These are phyloP conservation scores for Coemansia biformis DNA, from an alignment of 192 early-diverging fungal genomes.

Conservation along the genomic window DNA sequence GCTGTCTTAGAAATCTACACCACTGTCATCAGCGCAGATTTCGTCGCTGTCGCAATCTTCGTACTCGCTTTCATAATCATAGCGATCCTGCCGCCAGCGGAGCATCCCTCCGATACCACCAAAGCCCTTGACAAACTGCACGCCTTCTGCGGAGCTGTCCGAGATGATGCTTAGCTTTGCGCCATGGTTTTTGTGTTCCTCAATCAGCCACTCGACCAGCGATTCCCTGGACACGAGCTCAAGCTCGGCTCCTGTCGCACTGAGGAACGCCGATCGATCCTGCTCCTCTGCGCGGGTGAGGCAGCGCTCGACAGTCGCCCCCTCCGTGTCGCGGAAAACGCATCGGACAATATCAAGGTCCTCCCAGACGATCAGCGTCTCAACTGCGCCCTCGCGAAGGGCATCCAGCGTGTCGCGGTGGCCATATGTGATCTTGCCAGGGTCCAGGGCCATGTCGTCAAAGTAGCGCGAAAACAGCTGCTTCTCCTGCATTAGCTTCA, in stretches of 20 bases:
- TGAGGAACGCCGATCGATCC: conserved; percentile 61
- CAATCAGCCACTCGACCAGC: conserved; percentile 91
- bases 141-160: conserved; percentile 88
- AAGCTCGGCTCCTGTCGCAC: conserved; percentile 61
- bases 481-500: conserved; percentile 96
- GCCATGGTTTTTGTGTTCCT: conserved; percentile 92
- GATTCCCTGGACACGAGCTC: conserved; percentile 73
- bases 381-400: conserved; percentile 87
- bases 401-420: conserved; percentile 91
- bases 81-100: conserved; percentile 79
- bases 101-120: conserved; percentile 91
- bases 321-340: conserved; percentile 65
- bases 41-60: neutral
- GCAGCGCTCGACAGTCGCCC: conserved; percentile 61
- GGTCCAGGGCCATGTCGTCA: conserved; percentile 90
- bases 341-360: conserved; percentile 75
- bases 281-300: conserved; percentile 80
- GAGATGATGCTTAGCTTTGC: conserved; percentile 88
- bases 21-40: no score
- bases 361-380: conserved; percentile 93
- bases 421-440: conserved; percentile 92
- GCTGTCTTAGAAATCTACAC: no score
- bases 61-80: neutral
- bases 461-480: conserved; percentile 89
- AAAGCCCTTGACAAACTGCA: conserved; percentile 93